Conservation (phyloP, 257 asterid genomes). For the Ophiorrhiza pumila region DNA sequence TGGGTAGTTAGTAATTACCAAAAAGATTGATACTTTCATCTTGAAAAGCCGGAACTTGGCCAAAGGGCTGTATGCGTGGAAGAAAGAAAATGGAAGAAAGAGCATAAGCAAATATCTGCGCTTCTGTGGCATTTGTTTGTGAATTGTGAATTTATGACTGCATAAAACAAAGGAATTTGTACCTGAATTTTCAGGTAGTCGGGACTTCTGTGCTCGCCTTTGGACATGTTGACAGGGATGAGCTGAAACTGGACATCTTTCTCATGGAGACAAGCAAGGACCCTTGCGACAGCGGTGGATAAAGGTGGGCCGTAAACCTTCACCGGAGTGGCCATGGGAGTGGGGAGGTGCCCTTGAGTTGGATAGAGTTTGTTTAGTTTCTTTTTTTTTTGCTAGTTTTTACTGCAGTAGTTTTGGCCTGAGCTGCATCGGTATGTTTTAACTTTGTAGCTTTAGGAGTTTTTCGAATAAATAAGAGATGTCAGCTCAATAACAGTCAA, state of each 20-base stretch:
- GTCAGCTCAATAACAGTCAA: too few relatives aligned
- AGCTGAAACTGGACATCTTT: slow-evolving; percentile 70
- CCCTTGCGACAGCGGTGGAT: slow-evolving; percentile 74
- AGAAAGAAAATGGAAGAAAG: background rate
- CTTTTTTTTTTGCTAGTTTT: too few relatives aligned
- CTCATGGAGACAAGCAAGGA: slow-evolving; percentile 65
- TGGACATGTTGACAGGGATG: slow-evolving; percentile 65
- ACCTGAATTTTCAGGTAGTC: slow-evolving; percentile 85
- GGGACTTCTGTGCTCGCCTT: slow-evolving; percentile 73
- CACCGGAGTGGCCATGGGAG: slow-evolving; percentile 60
- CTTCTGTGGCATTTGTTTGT: background rate
- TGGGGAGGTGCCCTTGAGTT: too few relatives aligned
- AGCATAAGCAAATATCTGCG: background rate
- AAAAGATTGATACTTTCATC: slow-evolving; percentile 67
- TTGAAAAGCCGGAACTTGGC: slow-evolving; percentile 86
- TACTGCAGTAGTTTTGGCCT: too few relatives aligned
- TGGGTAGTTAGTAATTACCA: slow-evolving; percentile 34
- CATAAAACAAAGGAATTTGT: background rate
- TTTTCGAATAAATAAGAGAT: too few relatives aligned
- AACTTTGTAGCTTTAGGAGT: too few relatives aligned
- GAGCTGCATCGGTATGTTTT: too few relatives aligned
- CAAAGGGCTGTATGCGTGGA: slow-evolving; percentile 64
- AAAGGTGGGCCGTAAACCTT: slow-evolving; percentile 76
- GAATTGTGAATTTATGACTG: background rate
- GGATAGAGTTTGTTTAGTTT: too few relatives aligned